Evolutionary conservation across 1,284 basidiomycete species (phyloP), one percentile per base, ranked within the genome.

Genomic region (Inonotus obliquus): DNA sequence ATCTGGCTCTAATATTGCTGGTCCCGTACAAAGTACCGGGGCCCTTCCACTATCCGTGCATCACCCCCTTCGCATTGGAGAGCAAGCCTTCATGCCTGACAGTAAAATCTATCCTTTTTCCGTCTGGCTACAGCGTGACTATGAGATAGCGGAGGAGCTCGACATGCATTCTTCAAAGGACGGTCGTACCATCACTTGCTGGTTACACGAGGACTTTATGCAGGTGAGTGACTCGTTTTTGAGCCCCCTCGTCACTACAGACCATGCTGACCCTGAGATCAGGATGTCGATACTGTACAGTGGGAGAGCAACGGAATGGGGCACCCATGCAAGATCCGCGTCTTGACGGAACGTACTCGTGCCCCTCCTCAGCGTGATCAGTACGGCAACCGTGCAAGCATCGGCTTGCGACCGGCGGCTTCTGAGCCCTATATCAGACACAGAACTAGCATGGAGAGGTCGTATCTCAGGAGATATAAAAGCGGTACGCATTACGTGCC

Each of bases 281-380:
- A 60, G 59, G 19, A 32, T 32, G 37, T 25, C 25, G 38, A 54
- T 6, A 27, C 21, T 25, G 21, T 60, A 17, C 32, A 25, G n/a
- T 60, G 59, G 59, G 11, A 39, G 37, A 60, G 59, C 59, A 27
- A 60, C 17, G 59, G 59, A 11, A 14, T 55, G 25, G 59, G 59
- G 2, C 59, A 54, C 23, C 59, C 59, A 14, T 38, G 32, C 29
- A 54, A 48, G 23, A 55, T 60, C 10, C 59, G 59, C 32, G 10
- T 60, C 32, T 55, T 53, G 32, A 54, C 52, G 14, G 59, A 60
- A 27, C 59, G 59, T 17, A 27, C 59, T 14, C 38, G 25, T 35
- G 52, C 54, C n/a, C 5, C 35, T 6, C 14, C 54, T 25, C 41
- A 7, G 29, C 14, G 10, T 27, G 14, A 11, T 19, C 35, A 37